Evolutionary conservation across 805 yeast species (phyloP).

Genomic region (Grigorovia humatica): DNA sequence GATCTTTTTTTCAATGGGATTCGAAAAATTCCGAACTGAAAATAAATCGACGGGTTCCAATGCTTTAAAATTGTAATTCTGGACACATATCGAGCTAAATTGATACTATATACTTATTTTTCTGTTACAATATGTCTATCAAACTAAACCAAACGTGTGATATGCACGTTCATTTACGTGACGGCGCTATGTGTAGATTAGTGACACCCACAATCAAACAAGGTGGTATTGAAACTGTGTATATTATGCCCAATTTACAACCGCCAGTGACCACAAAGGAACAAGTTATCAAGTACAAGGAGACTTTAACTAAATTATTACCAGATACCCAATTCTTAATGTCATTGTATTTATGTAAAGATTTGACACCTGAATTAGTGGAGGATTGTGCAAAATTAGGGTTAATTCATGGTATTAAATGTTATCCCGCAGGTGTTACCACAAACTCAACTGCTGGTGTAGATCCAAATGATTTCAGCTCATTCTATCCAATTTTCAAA

Average conservation of each 20-base stretch:
- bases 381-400: constrained; percentile 62
- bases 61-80: no score
- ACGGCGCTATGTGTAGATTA: constrained; percentile 84
- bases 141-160: constrained; percentile 67
- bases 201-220: constrained; percentile 81
- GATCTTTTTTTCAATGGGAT: neutral
- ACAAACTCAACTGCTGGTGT: constrained; percentile 91
- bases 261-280: constrained; percentile 84
- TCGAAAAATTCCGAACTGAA: neutral
- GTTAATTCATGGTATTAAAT: constrained; percentile 79
- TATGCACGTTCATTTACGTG: constrained; percentile 93
- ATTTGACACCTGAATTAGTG: constrained; percentile 77
- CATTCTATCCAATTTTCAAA: constrained; percentile 79
- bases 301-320: constrained; percentile 49
- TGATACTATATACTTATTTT: neutral
- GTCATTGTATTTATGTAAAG: constrained; percentile 76
- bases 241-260: constrained; percentile 90
- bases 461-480: constrained; percentile 81
- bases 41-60: neutral
- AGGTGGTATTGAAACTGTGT: constrained; percentile 88
- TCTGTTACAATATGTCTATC: neutral
- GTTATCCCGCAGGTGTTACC: constrained; percentile 99
- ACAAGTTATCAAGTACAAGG: constrained; percentile 60
- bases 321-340: constrained; percentile 83
- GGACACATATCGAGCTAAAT: no score